A percentile compares a stretch with the other conserved stretches of the same genome.
Conservation (phyloP, 352 stramenopile genomes). For the Elongisporangium anandrum region DNA sequence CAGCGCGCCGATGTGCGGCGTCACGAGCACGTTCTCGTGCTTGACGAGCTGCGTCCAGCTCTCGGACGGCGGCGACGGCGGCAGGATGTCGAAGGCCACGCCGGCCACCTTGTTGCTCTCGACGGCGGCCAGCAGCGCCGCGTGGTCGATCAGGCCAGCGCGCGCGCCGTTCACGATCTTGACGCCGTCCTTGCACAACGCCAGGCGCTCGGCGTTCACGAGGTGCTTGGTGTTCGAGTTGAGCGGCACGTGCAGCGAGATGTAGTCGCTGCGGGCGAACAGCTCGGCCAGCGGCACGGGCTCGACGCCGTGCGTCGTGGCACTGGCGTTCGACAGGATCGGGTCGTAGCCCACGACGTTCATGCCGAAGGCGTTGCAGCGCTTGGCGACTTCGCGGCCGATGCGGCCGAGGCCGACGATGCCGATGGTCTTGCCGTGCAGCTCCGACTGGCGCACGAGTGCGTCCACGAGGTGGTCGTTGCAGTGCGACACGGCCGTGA, state of each 20-base stretch:
- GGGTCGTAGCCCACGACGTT: conserved; percentile 93
- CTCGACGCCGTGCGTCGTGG: conserved; percentile 76
- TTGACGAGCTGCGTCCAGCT: conserved; percentile 76
- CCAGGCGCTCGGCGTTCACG: conserved; percentile 76
- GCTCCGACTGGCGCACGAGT: conserved; percentile 47
- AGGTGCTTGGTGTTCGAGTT: conserved; percentile 93
- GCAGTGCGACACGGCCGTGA: conserved; percentile 69
- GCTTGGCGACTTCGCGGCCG: conserved; percentile 89
- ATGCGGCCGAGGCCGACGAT: conserved; percentile 95
- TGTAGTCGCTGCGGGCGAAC: conserved; percentile 92
- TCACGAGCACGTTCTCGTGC: conserved; percentile 90
- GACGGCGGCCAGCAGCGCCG: conserved; percentile 85
- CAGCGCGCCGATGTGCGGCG: conserved; percentile 94
- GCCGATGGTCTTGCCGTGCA: conserved; percentile 91
- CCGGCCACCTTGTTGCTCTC: conserved; percentile 73
- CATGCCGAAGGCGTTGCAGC: conserved; percentile 93
- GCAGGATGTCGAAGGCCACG: conserved; percentile 72
- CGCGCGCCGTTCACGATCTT: conserved; percentile 94
- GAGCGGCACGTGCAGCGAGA: conserved; percentile 95
- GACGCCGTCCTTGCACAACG: conserved; percentile 90
- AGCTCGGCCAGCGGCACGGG: conserved; percentile 83
- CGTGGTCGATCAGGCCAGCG: conserved; percentile 92
- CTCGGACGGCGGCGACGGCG: conserved; percentile 34
- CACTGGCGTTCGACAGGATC: conserved; percentile 85
- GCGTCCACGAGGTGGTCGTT: conserved; percentile 3